Conservation (phyloP, 345 rosid species). For the Isatis tinctoria region DNA sequence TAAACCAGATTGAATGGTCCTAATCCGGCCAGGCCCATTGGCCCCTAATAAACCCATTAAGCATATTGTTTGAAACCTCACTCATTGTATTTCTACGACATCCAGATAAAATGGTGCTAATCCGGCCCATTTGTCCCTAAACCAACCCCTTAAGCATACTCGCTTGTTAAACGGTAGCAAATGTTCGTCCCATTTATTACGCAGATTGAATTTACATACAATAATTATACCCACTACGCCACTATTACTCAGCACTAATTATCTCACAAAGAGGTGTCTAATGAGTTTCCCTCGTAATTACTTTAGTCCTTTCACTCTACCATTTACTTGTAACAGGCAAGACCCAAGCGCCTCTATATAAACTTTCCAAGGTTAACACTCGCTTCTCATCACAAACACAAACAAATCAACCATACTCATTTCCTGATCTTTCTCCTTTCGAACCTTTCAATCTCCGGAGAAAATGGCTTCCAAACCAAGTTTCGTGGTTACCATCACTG, state of each 20-base stretch:
- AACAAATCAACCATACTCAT: background rate
- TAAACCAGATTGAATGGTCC: background rate
- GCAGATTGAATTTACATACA: background rate
- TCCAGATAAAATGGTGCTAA: too few species aligned
- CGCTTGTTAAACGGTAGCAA: background rate
- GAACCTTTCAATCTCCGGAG: background rate
- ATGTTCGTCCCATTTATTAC: background rate
- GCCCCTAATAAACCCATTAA: too few species aligned
- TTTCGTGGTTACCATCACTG: constrained; percentile 11
- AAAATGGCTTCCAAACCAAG: constrained; percentile 7
- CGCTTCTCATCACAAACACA: constrained; percentile 21
- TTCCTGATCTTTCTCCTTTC: background rate
- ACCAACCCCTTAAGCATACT: background rate
- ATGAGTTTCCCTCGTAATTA: constrained; percentile 8
- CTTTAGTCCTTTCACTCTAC: constrained; percentile 13
- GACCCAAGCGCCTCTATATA: constrained; percentile 9
- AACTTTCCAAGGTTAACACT: background rate
- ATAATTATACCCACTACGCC: constrained; percentile 16
- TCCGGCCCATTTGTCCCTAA: background rate
- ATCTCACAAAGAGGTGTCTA: background rate
- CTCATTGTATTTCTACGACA: too few species aligned
- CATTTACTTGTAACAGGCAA: constrained; percentile 25
- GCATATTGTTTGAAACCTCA: too few species aligned
- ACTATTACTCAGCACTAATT: constrained; percentile 13
- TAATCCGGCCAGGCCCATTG: too few species aligned